Base-by-base conservation (phyloP, 2,329 filamentous ascomycete species). In the Ilyonectria destructans region DNA sequence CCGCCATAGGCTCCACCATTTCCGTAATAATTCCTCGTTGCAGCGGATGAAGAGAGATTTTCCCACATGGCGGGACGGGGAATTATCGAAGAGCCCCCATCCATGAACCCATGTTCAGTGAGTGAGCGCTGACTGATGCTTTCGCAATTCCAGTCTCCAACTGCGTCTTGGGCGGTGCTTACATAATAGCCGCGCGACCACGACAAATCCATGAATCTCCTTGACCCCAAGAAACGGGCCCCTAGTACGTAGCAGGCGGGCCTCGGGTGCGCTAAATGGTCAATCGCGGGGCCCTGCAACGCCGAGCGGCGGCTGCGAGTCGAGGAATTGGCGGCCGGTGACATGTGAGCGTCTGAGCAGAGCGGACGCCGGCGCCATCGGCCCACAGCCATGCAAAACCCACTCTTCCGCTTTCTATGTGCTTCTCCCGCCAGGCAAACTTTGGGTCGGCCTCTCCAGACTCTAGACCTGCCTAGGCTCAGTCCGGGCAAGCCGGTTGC, bases 71-170 rank as follows among this genome's bases (percentile, higher is more conserved):
- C 21, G 26, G 51, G 51, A 45, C 29, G 13, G 40, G 46, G 40
- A 55, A 37, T n/a, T n/a, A 7, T 12, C 35, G 19, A 1, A 29
- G 40, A 6, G 45, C 45, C 55, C 23, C 23, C 23, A 23, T 23
- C 4, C 23, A 29, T 43, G 17, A 33, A 31, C 48, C 48, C 26
- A 51, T 51, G n/a, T 51, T 31, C 6, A 51, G n/a, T 33, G 35
- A 54, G 45, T 31, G 57, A 43, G 4, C 49, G 73, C 71, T 75
- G 74, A 75, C 74, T 75, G 74, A 75, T 75, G 73, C 71, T 75
- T 69, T 73, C 70, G 56, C 70, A 75, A 75, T 75, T 70, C 59
- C 48, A 56, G 29, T 62, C 65, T 64, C 46, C 33, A 60, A 69
- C 48, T 52, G 58, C 66, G 62, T 54, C 66, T 69, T 66, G 8